Percentiles rank a stretch among this genome's conserved stretches.
Conservation (phyloP, 2,329 filamentous ascomycete genomes). For the Colletotrichum caudatum region DNA sequence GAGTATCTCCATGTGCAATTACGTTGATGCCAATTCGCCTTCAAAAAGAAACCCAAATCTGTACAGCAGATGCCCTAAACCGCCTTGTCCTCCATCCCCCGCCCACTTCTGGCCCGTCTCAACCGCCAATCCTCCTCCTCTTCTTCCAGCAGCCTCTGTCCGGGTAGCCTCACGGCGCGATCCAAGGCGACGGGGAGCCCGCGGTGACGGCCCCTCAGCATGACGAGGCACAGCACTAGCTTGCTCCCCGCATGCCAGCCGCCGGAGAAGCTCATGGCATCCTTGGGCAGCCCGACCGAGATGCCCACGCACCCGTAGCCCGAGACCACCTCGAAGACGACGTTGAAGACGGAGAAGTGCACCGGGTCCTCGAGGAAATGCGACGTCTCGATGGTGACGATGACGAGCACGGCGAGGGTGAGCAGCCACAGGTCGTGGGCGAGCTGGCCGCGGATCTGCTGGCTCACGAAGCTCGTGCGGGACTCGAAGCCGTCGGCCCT, state of each 20-base stretch:
- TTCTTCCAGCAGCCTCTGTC: slow-evolving; percentile 47
- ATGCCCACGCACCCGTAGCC: slow-evolving; percentile 74
- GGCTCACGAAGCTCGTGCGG: slow-evolving; percentile 62
- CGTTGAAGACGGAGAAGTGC: slow-evolving; percentile 69
- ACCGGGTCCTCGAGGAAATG: slow-evolving; percentile 64
- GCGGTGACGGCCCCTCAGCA: slow-evolving; percentile 68
- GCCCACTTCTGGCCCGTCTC: slow-evolving; percentile 17
- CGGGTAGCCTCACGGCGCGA: slow-evolving; percentile 62
- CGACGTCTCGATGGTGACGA: slow-evolving; percentile 69
- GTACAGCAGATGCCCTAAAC: neutral
- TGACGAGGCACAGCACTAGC: slow-evolving; percentile 68
- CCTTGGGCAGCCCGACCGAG: slow-evolving; percentile 65
- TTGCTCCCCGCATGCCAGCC: slow-evolving; percentile 68
- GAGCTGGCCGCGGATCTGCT: slow-evolving; percentile 73
- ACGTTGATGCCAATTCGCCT: neutral
- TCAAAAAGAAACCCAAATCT: neutral
- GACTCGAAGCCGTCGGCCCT: slow-evolving; percentile 48
- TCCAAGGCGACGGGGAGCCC: slow-evolving; percentile 68
- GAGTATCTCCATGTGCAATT: neutral
- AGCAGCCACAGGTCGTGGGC: slow-evolving; percentile 77
- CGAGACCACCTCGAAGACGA: slow-evolving; percentile 68
- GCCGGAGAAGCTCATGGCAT: slow-evolving; percentile 67
- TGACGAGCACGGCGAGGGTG: slow-evolving; percentile 69
- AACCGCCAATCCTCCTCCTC: slow-evolving; percentile 47
- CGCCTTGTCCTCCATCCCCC: neutral